Evolutionary conservation across 2,329 filamentous ascomycete genomes (phyloP).

Genomic region (Penicillium sp.): DNA sequence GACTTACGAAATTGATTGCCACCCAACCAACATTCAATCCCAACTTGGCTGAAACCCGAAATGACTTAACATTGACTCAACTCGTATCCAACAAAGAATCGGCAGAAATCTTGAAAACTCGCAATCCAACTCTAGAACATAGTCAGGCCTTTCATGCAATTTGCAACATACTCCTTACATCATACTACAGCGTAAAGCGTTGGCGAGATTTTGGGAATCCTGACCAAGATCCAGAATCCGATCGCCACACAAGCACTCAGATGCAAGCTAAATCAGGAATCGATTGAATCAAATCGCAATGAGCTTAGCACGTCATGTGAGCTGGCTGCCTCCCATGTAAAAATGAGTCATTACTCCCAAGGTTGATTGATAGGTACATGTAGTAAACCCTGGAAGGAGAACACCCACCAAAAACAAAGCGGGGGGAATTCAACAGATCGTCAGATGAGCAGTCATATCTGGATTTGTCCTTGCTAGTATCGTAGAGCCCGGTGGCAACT

Average conservation of each 20-base stretch:
- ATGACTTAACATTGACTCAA: neutral
- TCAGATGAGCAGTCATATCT: neutral
- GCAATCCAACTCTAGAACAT: neutral
- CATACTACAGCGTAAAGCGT: neutral
- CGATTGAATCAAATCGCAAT: neutral
- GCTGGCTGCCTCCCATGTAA: neutral
- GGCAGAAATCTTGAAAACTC: neutral
- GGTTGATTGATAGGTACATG: too few species aligned
- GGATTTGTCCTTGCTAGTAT: too few species aligned
- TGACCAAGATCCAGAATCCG: neutral
- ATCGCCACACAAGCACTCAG: neutral
- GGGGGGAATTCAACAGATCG: neutral
- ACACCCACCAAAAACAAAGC: neutral
- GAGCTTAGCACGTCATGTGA: neutral
- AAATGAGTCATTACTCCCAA: neutral
- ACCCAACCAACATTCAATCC: neutral
- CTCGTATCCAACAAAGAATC: neutral
- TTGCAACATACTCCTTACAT: neutral
- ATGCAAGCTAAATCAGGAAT: neutral
- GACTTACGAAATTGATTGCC: neutral
- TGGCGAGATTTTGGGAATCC: neutral
- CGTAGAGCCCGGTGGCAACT: too few species aligned
- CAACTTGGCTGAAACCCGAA: neutral
- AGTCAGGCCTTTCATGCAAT: neutral
- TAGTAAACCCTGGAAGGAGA: neutral